Conservation (phyloP, 805 yeast species). For the Millerozyma miso region DNA sequence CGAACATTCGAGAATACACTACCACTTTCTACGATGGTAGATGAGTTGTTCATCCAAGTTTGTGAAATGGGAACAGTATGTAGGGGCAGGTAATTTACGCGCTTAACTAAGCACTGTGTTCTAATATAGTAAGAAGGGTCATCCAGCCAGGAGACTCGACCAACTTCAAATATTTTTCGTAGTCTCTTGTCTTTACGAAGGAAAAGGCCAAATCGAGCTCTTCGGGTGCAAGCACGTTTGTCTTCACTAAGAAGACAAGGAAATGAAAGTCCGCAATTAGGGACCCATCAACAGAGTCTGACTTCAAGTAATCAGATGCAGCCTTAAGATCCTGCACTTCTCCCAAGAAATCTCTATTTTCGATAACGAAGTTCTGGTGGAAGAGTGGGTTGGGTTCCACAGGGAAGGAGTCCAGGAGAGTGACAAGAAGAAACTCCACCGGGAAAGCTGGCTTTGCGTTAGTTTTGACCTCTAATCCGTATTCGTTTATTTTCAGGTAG, state of each 20-base stretch:
- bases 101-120: slow-evolving; percentile 25
- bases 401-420: slow-evolving; percentile 92
- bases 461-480: slow-evolving; percentile 79
- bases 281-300: slow-evolving; percentile 24
- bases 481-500: slow-evolving; percentile 81
- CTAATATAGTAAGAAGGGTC: slow-evolving; percentile 56
- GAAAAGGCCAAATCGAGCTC: slow-evolving; percentile 51
- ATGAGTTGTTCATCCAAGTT: too few species aligned
- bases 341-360: slow-evolving; percentile 74
- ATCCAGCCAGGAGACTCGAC: slow-evolving; percentile 77
- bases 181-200: slow-evolving; percentile 41
- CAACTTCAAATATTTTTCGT: slow-evolving; percentile 46
- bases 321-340: slow-evolving; percentile 62
- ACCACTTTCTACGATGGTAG: not conserved
- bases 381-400: slow-evolving; percentile 53
- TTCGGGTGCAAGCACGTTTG: slow-evolving; percentile 52
- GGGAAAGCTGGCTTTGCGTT: slow-evolving; percentile 92
- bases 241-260: slow-evolving; percentile 50
- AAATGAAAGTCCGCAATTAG: slow-evolving; percentile 72
- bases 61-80: too few species aligned
- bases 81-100: too few species aligned
- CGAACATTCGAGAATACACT: slow-evolving; percentile 8
- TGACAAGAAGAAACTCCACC: slow-evolving; percentile 81
- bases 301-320: slow-evolving; percentile 48
- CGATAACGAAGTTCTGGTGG: slow-evolving; percentile 61